Conservation (phyloP, 2,329 filamentous ascomycete species). For the Clonostachys sp. region DNA sequence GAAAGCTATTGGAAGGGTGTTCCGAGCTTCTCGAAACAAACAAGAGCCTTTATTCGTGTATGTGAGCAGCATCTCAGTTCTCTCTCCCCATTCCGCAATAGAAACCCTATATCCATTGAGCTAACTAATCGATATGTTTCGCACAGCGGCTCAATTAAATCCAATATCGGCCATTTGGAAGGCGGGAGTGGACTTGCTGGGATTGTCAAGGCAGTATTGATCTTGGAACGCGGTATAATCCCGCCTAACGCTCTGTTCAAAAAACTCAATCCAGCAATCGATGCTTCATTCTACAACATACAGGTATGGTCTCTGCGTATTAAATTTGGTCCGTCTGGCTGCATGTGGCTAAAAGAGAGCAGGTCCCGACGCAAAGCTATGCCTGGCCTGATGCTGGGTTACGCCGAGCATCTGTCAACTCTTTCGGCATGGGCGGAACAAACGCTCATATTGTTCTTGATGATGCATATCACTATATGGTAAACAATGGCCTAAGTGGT, state of each 20-base stretch:
- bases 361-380: too few species aligned
- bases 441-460: conserved; percentile 14
- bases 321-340: too few species aligned
- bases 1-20: conserved; percentile 18
- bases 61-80: too few species aligned
- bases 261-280: too few species aligned
- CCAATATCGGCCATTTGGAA: conserved; percentile 10
- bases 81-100: too few species aligned
- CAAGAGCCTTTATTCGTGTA: too few species aligned
- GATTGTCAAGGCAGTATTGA: conserved; percentile 18
- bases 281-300: too few species aligned
- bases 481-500: too few species aligned
- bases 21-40: too few species aligned
- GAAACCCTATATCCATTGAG: too few species aligned
- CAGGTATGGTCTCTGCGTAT: too few species aligned
- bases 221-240: conserved; percentile 45
- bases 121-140: background rate
- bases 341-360: too few species aligned
- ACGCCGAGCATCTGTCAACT: conserved; percentile 9
- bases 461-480: conserved; percentile 1
- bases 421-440: conserved; percentile 12
- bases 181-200: conserved; percentile 8
- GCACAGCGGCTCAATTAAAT: conserved; percentile 3
- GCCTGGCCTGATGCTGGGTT: background rate
- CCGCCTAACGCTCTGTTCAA: conserved; percentile 27